These are phyloP conservation scores for Balakata baccata DNA, from an alignment of 345 rosid genomes.

Conservation along the genomic window DNA sequence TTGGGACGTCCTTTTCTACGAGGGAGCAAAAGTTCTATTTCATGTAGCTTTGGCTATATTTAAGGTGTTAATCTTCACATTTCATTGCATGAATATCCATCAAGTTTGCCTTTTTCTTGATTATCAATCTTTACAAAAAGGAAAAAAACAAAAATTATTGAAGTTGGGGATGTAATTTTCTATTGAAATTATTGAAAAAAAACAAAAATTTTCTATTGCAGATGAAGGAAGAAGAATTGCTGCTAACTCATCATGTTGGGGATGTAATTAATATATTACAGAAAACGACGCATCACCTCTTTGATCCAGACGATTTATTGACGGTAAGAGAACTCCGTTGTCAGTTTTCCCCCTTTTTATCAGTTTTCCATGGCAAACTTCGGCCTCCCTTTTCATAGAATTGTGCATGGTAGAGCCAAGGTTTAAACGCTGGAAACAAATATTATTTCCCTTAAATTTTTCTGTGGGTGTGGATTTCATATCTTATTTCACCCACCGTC, in stretches of 20 bases:
- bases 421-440: neutral
- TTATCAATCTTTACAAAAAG: neutral
- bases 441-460: neutral
- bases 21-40: constrained; percentile 95
- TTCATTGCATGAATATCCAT: neutral
- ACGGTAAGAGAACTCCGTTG: constrained; percentile 46
- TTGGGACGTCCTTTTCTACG: constrained; percentile 98
- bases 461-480: neutral
- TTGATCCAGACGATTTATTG: constrained; percentile 94
- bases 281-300: constrained; percentile 83
- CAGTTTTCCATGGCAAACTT: neutral
- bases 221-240: constrained; percentile 95
- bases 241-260: constrained; percentile 86
- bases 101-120: constrained; percentile 1
- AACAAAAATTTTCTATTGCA: constrained; percentile 39
- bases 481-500: neutral
- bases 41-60: constrained; percentile 97
- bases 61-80: constrained; percentile 50
- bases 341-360: constrained; percentile 2
- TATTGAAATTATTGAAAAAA: too few relatives aligned
- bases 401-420: neutral
- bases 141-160: neutral
- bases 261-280: constrained; percentile 84
- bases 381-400: neutral
- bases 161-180: too few relatives aligned